These are phyloP conservation scores for Ustanciosporium gigantosporum DNA, from an alignment of 1,284 basidiomycete genomes.

Conservation along the genomic window DNA sequence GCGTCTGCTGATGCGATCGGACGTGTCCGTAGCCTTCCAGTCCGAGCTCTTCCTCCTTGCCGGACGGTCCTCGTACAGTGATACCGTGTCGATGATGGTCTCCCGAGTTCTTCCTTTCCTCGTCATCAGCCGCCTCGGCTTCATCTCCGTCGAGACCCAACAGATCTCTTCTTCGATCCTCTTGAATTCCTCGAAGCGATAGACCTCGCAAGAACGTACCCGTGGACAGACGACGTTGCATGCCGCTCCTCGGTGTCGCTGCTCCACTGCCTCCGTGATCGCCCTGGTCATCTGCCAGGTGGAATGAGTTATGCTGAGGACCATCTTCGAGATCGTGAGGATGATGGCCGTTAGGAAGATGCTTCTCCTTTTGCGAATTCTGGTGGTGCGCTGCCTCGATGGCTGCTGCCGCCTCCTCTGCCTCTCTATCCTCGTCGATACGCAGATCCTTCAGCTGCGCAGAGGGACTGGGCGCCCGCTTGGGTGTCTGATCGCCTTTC, in stretches of 20 bases:
- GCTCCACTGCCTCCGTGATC: slow-evolving; percentile 18
- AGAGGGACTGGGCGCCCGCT: slow-evolving; percentile 15
- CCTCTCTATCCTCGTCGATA: slow-evolving; percentile 20
- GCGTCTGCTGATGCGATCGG: slow-evolving; percentile 1
- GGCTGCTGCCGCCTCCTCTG: slow-evolving; percentile 22
- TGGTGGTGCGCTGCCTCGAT: slow-evolving; percentile 22
- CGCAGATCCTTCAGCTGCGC: slow-evolving; percentile 7
- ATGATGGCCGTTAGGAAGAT: slow-evolving; percentile 18
- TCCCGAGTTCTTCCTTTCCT: background rate
- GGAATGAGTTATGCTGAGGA: slow-evolving; percentile 30
- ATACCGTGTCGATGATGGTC: slow-evolving; percentile 24
- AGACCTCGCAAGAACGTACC: slow-evolving; percentile 42
- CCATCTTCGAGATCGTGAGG: slow-evolving; percentile 34
- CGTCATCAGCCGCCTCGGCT: slow-evolving; percentile 8
- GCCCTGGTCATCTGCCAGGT: slow-evolving; percentile 38
- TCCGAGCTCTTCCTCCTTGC: slow-evolving; percentile 28
- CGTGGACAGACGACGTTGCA: slow-evolving; percentile 43
- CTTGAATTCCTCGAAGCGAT: slow-evolving; percentile 42
- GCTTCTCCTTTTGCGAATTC: slow-evolving; percentile 8
- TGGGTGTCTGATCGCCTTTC: slow-evolving; percentile 20
- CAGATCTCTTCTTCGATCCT: slow-evolving; percentile 35
- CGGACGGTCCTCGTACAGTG: slow-evolving; percentile 17
- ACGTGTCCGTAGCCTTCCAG: slow-evolving; percentile 34
- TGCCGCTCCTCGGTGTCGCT: slow-evolving; percentile 17
- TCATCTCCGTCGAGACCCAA: slow-evolving; percentile 32